Conservation (phyloP, 2,329 filamentous ascomycete species). For the Teratosphaeria destructans region DNA sequence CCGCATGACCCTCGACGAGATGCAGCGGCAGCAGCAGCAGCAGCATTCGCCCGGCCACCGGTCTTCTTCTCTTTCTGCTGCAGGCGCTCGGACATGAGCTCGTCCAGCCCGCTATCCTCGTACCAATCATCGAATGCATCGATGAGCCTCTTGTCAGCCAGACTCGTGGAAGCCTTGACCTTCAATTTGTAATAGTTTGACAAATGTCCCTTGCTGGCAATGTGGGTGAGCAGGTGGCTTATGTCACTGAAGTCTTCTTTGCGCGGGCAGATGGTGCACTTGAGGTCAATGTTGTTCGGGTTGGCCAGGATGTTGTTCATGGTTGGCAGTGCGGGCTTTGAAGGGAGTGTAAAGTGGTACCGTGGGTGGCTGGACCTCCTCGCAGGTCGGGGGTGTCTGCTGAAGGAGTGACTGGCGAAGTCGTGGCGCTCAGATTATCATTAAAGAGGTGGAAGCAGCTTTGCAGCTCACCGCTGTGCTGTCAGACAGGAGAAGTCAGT, state of each 20-base stretch:
- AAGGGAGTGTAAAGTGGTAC: background rate
- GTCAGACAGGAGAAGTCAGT: conserved; percentile 3
- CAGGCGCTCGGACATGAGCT: conserved; percentile 67
- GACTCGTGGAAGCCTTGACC: conserved; percentile 53
- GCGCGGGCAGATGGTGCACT: conserved; percentile 73
- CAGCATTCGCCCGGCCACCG: background rate
- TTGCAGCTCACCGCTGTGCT: background rate
- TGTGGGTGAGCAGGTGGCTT: conserved; percentile 84
- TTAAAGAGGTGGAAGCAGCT: conserved; percentile 14
- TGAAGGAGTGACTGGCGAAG: conserved; percentile 13
- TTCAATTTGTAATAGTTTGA: conserved; percentile 74
- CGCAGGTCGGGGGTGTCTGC: background rate
- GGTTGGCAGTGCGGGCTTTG: conserved; percentile 4
- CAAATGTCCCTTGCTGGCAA: conserved; percentile 86
- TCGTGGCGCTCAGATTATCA: conserved; percentile 6
- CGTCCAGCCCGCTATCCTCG: conserved; percentile 56
- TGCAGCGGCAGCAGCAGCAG: background rate
- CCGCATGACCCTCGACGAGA: conserved; percentile 11
- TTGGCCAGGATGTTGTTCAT: background rate
- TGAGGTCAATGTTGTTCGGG: background rate
- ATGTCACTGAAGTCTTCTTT: conserved; percentile 76
- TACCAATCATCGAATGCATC: conserved; percentile 73
- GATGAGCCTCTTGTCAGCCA: conserved; percentile 49
- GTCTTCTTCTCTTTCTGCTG: conserved; percentile 58
- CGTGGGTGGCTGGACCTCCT: background rate